Evolutionary conservation across 2,329 filamentous ascomycete genomes (phyloP).

Genomic region (Xylaria sp.): DNA sequence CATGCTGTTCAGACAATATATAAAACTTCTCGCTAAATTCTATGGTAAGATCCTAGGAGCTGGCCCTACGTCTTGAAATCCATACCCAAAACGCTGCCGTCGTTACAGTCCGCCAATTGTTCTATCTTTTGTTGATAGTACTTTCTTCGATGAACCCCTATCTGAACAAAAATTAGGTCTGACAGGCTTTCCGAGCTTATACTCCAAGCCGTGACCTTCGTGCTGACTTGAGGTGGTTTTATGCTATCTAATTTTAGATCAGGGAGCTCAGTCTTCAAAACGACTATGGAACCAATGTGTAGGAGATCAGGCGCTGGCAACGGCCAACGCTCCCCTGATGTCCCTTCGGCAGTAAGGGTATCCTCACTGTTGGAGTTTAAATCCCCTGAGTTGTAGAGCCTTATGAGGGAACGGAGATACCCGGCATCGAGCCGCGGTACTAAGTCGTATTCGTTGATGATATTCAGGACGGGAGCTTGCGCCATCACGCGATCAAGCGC

Average conservation of each 20-base stretch:
- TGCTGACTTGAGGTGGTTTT: background rate
- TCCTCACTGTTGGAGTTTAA: background rate
- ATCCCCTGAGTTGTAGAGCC: slow-evolving; percentile 5
- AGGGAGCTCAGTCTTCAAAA: slow-evolving; percentile 18
- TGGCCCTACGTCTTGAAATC: background rate
- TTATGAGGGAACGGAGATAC: slow-evolving; percentile 16
- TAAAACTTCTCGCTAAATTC: background rate
- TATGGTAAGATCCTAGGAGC: background rate
- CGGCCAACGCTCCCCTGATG: background rate
- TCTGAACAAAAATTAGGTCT: slow-evolving; percentile 1
- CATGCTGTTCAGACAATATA: background rate
- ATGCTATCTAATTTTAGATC: background rate
- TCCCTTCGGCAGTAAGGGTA: background rate
- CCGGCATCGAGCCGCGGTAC: slow-evolving; percentile 15
- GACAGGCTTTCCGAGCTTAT: slow-evolving; percentile 9
- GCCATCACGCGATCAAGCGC: background rate
- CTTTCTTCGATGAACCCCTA: slow-evolving; percentile 6
- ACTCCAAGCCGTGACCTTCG: slow-evolving; percentile 10
- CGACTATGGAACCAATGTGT: slow-evolving; percentile 17
- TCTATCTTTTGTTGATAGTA: slow-evolving; percentile 18
- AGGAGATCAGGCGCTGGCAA: slow-evolving; percentile 9
- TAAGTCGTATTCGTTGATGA: slow-evolving; percentile 17
- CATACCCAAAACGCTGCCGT: no score
- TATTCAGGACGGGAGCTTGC: slow-evolving; percentile 7
- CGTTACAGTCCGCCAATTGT: background rate